phyloP scores from a whole-genome alignment of 192 early-diverging fungal species.

The Coemansia aciculifera region DNA sequence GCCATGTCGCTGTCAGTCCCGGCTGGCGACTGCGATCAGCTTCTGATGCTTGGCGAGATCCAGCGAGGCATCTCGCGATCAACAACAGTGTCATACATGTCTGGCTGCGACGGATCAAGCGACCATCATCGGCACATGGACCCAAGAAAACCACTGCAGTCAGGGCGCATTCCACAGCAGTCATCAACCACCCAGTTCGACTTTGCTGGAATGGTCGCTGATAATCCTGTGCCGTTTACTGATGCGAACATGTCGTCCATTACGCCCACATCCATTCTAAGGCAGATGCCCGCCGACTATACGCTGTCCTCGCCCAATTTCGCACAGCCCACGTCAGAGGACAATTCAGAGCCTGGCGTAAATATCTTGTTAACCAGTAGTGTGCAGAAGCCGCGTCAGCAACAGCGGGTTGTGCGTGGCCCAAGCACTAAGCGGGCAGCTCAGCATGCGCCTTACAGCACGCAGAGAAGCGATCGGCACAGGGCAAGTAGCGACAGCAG shows the following conservation, averaged over 20 bases:
- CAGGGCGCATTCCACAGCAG: conserved; percentile 4
- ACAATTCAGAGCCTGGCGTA: not conserved
- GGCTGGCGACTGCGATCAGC: conserved; percentile 12
- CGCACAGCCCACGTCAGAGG: not conserved
- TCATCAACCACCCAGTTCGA: conserved; percentile 21
- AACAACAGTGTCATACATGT: conserved; percentile 13
- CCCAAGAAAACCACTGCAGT: not conserved
- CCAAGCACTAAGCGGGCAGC: conserved; percentile 22
- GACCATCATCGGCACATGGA: not conserved
- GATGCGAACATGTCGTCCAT: not conserved
- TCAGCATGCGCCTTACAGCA: conserved; percentile 32
- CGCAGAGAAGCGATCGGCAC: conserved; percentile 23
- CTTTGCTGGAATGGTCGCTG: conserved; percentile 41
- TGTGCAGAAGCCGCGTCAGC: not conserved
- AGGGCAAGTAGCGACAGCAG: conserved; percentile 15
- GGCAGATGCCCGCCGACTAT: conserved; percentile 30
- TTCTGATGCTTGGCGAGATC: conserved; percentile 12
- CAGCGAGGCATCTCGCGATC: conserved; percentile 12
- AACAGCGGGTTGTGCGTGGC: conserved; percentile 37
- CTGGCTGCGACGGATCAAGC: conserved; percentile 2
- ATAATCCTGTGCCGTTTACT: conserved; percentile 14
- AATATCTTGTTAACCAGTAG: not conserved
- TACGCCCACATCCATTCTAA: conserved; percentile 13
- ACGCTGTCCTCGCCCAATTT: conserved; percentile 13
- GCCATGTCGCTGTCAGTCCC: conserved; percentile 11